Evolutionary conservation across 2,329 filamentous ascomycete genomes (phyloP).

Genomic region (Aspergillus ochraceus): DNA sequence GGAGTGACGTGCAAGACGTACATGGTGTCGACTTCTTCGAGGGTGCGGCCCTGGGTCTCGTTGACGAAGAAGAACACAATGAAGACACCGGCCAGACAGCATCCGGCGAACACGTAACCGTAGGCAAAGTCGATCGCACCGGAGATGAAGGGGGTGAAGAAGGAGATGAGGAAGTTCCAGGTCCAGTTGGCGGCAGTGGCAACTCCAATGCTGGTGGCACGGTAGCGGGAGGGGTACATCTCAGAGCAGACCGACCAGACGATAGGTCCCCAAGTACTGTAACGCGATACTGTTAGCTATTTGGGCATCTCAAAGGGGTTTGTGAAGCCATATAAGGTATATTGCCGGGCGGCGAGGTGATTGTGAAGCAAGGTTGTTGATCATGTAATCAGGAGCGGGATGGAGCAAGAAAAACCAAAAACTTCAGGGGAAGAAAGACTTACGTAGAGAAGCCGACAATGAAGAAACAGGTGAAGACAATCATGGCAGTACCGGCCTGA

Average conservation of each 20-base stretch:
- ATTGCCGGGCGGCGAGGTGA: too few relatives aligned
- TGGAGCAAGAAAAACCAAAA: too few relatives aligned
- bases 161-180: neutral
- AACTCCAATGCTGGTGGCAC: neutral
- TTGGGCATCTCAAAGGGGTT: too few relatives aligned
- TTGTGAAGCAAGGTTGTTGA: too few relatives aligned
- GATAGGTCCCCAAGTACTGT: conserved; percentile 55
- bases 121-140: conserved; percentile 71
- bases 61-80: conserved; percentile 78
- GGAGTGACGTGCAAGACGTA: conserved; percentile 67
- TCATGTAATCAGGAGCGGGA: too few relatives aligned
- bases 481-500: conserved; percentile 64
- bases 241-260: neutral
- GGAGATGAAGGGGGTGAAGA: conserved; percentile 69
- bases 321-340: too few relatives aligned
- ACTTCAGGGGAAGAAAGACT: conserved; percentile 48
- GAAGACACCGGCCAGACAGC: conserved; percentile 63
- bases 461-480: conserved; percentile 72
- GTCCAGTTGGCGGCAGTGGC: neutral
- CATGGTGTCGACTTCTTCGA: conserved; percentile 81
- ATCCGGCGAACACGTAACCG: conserved; percentile 75
- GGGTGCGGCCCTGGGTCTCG: conserved; percentile 69
- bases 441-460: conserved; percentile 72
- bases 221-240: neutral
- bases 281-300: too few relatives aligned